Evolutionary conservation across 2,329 filamentous ascomycete genomes (phyloP).

Genomic region (Microcyclospora pomicola): DNA sequence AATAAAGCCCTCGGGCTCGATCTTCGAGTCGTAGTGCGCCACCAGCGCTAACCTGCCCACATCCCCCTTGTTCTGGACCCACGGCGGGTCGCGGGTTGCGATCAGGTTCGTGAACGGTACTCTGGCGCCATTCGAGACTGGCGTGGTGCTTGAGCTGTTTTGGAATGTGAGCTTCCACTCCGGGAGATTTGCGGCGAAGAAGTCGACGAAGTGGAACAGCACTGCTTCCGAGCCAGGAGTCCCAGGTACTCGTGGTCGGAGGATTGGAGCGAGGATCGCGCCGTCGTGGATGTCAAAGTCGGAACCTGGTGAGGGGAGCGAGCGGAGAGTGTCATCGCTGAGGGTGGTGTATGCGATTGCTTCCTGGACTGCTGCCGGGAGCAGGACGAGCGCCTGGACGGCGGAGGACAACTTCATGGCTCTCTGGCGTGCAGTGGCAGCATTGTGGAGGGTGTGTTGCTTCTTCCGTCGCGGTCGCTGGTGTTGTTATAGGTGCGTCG

Average conservation of each 20-base stretch:
- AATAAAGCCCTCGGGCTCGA: constrained; percentile 70
- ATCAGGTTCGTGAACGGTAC: constrained; percentile 82
- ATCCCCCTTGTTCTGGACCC: constrained; percentile 52
- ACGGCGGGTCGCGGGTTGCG: constrained; percentile 76
- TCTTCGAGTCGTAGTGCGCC: constrained; percentile 86
- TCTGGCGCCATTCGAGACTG: constrained; percentile 53
- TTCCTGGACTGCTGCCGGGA: constrained; percentile 19
- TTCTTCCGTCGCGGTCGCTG: not conserved
- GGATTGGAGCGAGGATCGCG: constrained; percentile 67
- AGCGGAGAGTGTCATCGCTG: constrained; percentile 59
- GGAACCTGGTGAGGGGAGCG: constrained; percentile 53
- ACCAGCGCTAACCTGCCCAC: constrained; percentile 72
- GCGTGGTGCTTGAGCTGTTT: constrained; percentile 78
- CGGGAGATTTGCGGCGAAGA: constrained; percentile 62
- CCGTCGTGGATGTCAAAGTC: constrained; percentile 63
- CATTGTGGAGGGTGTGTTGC: not conserved
- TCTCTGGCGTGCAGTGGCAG: not conserved
- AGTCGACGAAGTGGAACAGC: constrained; percentile 69
- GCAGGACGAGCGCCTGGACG: constrained; percentile 8
- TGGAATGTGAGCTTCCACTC: constrained; percentile 71
- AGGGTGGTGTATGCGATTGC: constrained; percentile 44
- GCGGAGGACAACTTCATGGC: constrained; percentile 11
- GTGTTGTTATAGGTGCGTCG: no score
- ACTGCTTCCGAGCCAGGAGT: constrained; percentile 60
- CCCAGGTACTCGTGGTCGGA: constrained; percentile 78